Evolutionary conservation across 257 asterid genomes (phyloP), one percentile per base, ranked within the genome.

Genomic region (Solanum virginianum): DNA sequence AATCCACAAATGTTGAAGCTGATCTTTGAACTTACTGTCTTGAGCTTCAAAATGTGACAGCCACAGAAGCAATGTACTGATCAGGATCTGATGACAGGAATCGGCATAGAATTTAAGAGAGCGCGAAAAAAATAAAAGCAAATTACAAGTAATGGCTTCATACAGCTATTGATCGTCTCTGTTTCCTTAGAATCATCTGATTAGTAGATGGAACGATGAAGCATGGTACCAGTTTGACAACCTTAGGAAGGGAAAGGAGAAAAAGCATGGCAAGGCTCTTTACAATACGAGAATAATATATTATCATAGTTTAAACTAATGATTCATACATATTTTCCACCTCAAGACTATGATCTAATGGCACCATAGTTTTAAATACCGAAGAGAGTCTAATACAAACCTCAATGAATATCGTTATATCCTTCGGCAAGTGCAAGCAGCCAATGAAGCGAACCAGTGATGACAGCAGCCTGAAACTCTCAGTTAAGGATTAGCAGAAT

Each of bases 11-110:
- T 72, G 75, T 59, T 88, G 96, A 54, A 92, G 89, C 54, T 92
- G 92, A 87, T 86, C 18, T 36, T 74, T 87, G 62, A 86, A 81
- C 66, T 85, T 80, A 47, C 84, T 84, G 12, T 91, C 91, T 39
- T 90, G 90, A 70, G 91, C 90, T 71, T 91, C 92, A 87, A 66
- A 86, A 84, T 86, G 88, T 56, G 94, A 89, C 53, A 94, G 87
- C 97, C 98, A 95, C 86, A 88, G 88, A 65, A 94, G 94, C 86
- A 95, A 84, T 36, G 98, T 88, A 65, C 83, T 86, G 80, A 91
- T 88, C 84, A 88, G 84, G 24, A 77, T 71, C 98, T 94, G 94
- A 57, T 84, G 70, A 69, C 83, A 87, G 83, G 55, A 85, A 65
- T 36, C 49, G 41, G 51, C 13, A 86, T 66, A 24, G 16, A 83